These are phyloP conservation scores for Cystobasidium onofrii DNA, from an alignment of 768 basidiomycete species.

Conservation along the genomic window DNA sequence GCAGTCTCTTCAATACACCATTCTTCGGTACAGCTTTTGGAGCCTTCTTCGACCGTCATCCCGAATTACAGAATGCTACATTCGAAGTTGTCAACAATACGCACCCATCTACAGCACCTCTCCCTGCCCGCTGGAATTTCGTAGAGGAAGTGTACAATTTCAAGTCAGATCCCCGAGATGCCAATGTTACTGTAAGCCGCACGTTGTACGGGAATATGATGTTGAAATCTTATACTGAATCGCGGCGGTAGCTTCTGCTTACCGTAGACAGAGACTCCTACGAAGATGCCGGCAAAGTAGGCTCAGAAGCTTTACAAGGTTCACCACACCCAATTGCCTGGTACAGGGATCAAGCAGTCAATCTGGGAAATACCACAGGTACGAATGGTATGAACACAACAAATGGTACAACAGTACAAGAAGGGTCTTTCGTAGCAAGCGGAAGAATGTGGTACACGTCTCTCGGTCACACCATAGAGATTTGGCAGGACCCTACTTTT, in stretches of 20 bases:
- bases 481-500: constrained; percentile 22
- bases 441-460: constrained; percentile 28
- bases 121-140: constrained; percentile 29
- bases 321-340: constrained; percentile 30
- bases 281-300: constrained; percentile 4
- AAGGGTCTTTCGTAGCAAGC: not conserved
- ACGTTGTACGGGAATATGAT: no score
- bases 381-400: constrained; percentile 23
- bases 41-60: constrained; percentile 33
- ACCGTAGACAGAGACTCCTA: constrained; percentile 28
- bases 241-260: constrained; percentile 28
- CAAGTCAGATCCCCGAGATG: constrained; percentile 22
- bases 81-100: constrained; percentile 25
- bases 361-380: constrained; percentile 18
- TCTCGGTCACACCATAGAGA: constrained; percentile 14
- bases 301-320: constrained; percentile 22
- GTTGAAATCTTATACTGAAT: no score
- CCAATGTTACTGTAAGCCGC: constrained; percentile 28
- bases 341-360: constrained; percentile 18
- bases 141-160: constrained; percentile 33
- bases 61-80: constrained; percentile 29
- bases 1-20: constrained; percentile 14
- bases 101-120: constrained; percentile 12
- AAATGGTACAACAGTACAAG: not conserved
- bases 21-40: constrained; percentile 31